Evolutionary conservation across 2,329 filamentous ascomycete genomes (phyloP), one percentile per base, ranked within the genome.

Genomic region (Clarireedia hainanense): DNA sequence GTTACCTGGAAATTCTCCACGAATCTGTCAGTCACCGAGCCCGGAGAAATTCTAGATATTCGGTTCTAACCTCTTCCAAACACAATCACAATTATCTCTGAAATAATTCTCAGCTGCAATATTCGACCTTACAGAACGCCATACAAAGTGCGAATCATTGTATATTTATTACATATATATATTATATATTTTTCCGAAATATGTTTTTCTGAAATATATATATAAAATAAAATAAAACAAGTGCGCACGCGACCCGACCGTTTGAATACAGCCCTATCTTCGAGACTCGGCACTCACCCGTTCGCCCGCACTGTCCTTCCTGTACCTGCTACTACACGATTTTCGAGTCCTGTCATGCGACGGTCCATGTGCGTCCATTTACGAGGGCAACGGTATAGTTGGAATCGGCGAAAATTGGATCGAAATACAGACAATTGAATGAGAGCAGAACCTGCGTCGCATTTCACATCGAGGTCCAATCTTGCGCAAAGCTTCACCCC

Each of bases 311-410:
- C 26, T 37, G 40, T 45, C 37, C 30, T 23, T 47, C 39, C 42
- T 17, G 7, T 24, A 14, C 34, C 3, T 6, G 14, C 17, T 20
- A 5, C 12, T 9, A 56, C 24, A 45, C 42, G 47, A 12, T 46
- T 47, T 53, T 57, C 60, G 58, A 64, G 55, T 58, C 55, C 55
- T 60, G 61, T 57, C 63, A 67, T 65, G 65, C 59, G 47, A 57
- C 59, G 56, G 58, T 54, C 50, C 47, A 60, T 62, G 61, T 60
- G 57, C 57, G 58, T 52, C 36, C n/a, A 49, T 48, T 42, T 20
- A 49, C 52, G 45, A 54, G 26, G 30, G 20, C 23, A 26, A 39
- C 30, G 24, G 52, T 37, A 26, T 47, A 27, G 50, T 34, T 34
- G 30, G 45, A 42, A 49, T 54, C n/a, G 17, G 23, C 51, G 58